A percentile compares a stretch with the other conserved stretches of the same genome.
Conservation (phyloP, 2,329 filamentous ascomycete genomes). For the Fusarium pininemorale region DNA sequence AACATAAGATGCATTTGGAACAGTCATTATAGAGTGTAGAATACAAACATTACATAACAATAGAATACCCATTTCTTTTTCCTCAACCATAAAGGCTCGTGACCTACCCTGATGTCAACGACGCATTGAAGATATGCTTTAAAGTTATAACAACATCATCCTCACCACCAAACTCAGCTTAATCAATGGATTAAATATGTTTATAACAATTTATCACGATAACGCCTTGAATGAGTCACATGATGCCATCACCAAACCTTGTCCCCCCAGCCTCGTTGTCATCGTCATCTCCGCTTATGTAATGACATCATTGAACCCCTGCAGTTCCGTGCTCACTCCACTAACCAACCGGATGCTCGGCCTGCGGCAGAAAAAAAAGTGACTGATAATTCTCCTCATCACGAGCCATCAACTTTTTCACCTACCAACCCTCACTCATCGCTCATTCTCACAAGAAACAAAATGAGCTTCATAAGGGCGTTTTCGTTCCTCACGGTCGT, state of each 20-base stretch:
- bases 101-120: no score
- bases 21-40: not conserved
- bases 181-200: not conserved
- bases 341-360: conserved; percentile 8
- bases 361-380: conserved; percentile 6
- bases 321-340: conserved; percentile 5
- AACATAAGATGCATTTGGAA: no score
- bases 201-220: not conserved
- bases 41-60: not conserved
- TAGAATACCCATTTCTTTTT: not conserved
- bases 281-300: conserved; percentile 16
- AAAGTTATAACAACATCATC: no score
- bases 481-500: conserved; percentile 21
- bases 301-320: conserved; percentile 29
- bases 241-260: not conserved
- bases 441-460: not conserved
- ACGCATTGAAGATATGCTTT: no score
- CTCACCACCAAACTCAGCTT: accelerated
- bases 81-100: no score
- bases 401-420: not conserved
- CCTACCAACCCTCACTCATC: not conserved
- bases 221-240: not conserved
- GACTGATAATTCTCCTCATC: conserved; percentile 1
- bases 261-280: not conserved
- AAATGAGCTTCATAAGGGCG: conserved; percentile 21